Base-by-base conservation (phyloP, 345 rosid species). In the Aegle marmelos region DNA sequence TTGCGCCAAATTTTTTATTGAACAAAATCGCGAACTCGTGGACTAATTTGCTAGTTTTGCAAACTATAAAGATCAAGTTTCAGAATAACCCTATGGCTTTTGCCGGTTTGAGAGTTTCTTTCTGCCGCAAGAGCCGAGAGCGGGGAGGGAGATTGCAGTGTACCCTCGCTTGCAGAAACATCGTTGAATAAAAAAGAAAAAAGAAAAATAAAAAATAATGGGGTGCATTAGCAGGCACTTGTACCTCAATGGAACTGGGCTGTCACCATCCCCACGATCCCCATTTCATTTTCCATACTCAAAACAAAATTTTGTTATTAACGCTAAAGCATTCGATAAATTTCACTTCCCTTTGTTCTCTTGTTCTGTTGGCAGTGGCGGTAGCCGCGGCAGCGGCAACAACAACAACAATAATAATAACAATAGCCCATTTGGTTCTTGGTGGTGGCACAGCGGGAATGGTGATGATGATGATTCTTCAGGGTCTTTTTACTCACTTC, bases 381-480 rank as follows among this genome's bases (percentile, higher is more conserved):
- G 81, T 24, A 82, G 79, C 7, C 69, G 90, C 67, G 79, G 80
- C 79, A 68, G 33, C 63, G 76, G 65, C 77, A 61, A 67, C 71
- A 78, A 84, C 50, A 79, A 87, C 50, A 79, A 81, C 78, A 78
- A 83, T 30, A 79, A 87, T 41, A 79, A 82, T 72, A 63, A 36
- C 65, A 73, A 70, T 31, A 78, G 72, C 6, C 76, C 81, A 13
- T 69, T 63, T 74, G 81, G 78, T 75, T 27, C 75, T 73, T 85
- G 88, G 87, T 56, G 89, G 87, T 63, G 87, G 85, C 72, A 56
- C 74, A 77, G 65, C 1, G 75, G 36, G 16, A 58, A 73, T 71
- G 73, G 50, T 30, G 79, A 54, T 3, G 75, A n/a, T 9, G 36
- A 73, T 71, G 76, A 34, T 37, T 41, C 61, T 50, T 60, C 79